Conservation (phyloP, 257 asterid genomes). For the Primulina huaijiensis region DNA sequence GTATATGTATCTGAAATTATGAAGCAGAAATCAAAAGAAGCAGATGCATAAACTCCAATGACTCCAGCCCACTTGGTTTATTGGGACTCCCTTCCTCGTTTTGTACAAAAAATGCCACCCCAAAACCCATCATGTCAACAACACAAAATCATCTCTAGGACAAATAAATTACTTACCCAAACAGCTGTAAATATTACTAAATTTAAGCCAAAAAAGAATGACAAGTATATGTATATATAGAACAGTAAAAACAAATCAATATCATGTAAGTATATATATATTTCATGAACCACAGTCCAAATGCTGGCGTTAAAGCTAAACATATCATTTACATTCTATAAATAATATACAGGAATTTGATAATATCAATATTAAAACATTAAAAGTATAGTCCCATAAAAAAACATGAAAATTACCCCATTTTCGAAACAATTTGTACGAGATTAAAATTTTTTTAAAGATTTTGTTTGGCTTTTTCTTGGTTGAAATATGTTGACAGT, state of each 20-base stretch:
- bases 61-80: conserved; percentile 48
- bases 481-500: conserved; percentile 77
- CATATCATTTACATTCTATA: conserved; percentile 46
- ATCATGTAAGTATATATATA: conserved; percentile 14
- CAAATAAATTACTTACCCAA: neutral
- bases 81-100: conserved; percentile 84
- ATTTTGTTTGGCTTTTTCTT: conserved; percentile 52
- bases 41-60: conserved; percentile 19
- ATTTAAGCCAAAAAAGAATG: neutral
- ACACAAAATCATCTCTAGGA: conserved; percentile 37
- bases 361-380: conserved; percentile 49
- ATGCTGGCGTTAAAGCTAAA: conserved; percentile 44
- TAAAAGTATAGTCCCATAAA: conserved; percentile 23
- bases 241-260: conserved; percentile 23
- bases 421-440: conserved; percentile 23
- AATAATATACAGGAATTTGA: conserved; percentile 29
- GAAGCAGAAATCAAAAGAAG: too few species aligned
- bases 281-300: too few species aligned
- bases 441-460: conserved; percentile 39
- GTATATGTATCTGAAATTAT: neutral
- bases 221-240: neutral
- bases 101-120: conserved; percentile 54
- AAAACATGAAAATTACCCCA: conserved; percentile 40
- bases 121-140: conserved; percentile 68
- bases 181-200: conserved; percentile 21